These are phyloP conservation scores for Dictyostelium brefeldianum DNA, from an alignment of 78 protist species.

Conservation along the genomic window DNA sequence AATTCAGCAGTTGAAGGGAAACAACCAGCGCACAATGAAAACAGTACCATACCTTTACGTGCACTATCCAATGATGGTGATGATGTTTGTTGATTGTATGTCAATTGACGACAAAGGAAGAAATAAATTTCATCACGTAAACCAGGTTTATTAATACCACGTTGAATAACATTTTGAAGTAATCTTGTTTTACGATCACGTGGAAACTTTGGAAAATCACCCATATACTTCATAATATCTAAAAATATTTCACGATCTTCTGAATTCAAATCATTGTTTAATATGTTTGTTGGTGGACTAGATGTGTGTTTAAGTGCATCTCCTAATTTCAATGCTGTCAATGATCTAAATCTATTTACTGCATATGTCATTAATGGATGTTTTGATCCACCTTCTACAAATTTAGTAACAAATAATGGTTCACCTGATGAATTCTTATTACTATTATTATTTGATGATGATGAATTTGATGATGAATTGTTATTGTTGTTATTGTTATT, in stretches of 20 bases:
- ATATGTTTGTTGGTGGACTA: not conserved
- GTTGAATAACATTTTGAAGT: constrained; percentile 58
- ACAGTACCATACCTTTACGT: constrained; percentile 72
- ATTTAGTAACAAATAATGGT: constrained; percentile 20
- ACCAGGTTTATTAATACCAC: constrained; percentile 46
- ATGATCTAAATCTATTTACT: constrained; percentile 43
- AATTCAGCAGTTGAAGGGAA: constrained; percentile 69
- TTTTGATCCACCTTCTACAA: constrained; percentile 46
- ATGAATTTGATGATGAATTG: not conserved
- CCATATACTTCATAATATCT: constrained; percentile 67
- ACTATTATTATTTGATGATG: not conserved
- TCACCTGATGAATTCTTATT: not conserved
- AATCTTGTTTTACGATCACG: constrained; percentile 52
- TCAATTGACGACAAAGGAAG: constrained; percentile 54
- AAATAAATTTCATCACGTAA: constrained; percentile 62
- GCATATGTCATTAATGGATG: constrained; percentile 72
- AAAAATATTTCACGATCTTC: constrained; percentile 38
- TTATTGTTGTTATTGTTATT: not conserved
- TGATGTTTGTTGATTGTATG: not conserved
- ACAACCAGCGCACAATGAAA: constrained; percentile 72
- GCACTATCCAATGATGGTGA: constrained; percentile 1
- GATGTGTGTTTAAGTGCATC: constrained; percentile 47
- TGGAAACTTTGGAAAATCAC: constrained; percentile 39
- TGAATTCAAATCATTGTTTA: constrained; percentile 2
- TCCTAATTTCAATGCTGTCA: constrained; percentile 53